These are phyloP conservation scores for Camellia granthamiana DNA, from an alignment of 148 eudicot species.

Conservation along the genomic window DNA sequence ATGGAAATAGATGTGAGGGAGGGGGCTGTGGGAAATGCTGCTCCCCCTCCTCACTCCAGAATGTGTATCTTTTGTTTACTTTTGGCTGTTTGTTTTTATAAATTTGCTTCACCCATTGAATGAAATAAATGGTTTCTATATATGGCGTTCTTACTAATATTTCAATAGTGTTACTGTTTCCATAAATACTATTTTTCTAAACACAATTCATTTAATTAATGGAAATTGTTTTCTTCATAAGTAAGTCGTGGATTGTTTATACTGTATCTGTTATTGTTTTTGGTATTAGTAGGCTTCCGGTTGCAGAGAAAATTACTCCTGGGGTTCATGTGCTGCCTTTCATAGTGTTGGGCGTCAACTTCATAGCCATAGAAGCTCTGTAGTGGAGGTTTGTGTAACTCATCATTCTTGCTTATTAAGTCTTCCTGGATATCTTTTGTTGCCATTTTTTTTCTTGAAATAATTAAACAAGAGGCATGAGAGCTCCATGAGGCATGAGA, in stretches of 20 bases:
- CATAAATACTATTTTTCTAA: not conserved
- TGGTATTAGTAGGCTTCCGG: constrained; percentile 73
- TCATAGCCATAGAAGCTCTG: constrained; percentile 58
- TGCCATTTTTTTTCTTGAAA: not conserved
- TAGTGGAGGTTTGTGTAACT: constrained; percentile 55
- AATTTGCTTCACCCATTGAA: not conserved
- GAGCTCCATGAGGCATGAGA: not conserved
- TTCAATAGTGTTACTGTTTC: not conserved
- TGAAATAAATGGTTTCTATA: not conserved
- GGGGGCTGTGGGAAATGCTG: not conserved
- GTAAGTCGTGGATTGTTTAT: constrained; percentile 19
- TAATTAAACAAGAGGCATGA: not conserved
- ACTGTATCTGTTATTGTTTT: constrained; percentile 29
- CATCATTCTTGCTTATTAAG: constrained; percentile 6
- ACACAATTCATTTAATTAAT: not conserved
- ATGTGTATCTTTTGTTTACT: not conserved
- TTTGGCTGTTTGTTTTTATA: not conserved
- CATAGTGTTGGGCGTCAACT: constrained; percentile 38
- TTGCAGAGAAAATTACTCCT: constrained; percentile 44
- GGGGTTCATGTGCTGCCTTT: constrained; percentile 34
- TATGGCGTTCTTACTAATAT: not conserved
- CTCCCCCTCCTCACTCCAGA: no score
- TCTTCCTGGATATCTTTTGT: not conserved
- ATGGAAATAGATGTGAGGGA: not conserved
- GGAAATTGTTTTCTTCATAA: not conserved